Evolutionary conservation across 129 eudicot species (phyloP), one percentile per base, ranked within the genome.

Genomic region (Chrysanthemum lavandulifolium): DNA sequence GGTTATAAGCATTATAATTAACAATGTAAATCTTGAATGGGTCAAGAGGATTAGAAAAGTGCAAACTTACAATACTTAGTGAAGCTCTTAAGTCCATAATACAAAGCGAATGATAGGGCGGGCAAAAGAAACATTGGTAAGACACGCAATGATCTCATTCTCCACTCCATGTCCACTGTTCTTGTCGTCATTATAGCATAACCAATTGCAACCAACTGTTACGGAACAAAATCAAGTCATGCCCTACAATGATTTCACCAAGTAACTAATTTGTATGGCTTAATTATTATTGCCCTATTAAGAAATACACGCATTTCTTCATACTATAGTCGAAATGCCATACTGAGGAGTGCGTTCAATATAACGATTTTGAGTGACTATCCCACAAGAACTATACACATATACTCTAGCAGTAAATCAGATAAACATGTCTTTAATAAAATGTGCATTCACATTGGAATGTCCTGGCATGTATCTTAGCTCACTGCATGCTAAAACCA

Each of bases 141-240:
- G 54, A 93, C 97, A 10, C 86, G 88, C 73, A 87, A 70, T 43
- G 97, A 89, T 80, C 98, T 90, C 83, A 70, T 93, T 62, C 80
- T 87, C 97, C 97, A 93, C 60, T 93, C 82, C 85, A 90, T 72
- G 23, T 80, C 83, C 78, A 82, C 61, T 8, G 98, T 78, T 83
- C 98, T 85, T 78, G 98, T 88, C 48, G 96, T 89, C 92, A 87
- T 82, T 63, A 93, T 82, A 77, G 98, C 98, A 82, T 81, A 92
- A 68, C 81, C 87, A 58, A 92, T 85, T 19, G 98, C 98, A 87
- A 89, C 76, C 43, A 81, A 65, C 98, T 89, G 89, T 43, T 3
- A 58, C n/a, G 19, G n/a, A 75, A 33, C 64, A 61, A 29, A 40
- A 5, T 40, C 47, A 40, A 40, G 47, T 40, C 47, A 40, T 7